Evolutionary conservation across 1,139 yeast genomes (phyloP), one percentile per base, ranked within the genome.

Genomic region (Yamadazyma membranifaciens): DNA sequence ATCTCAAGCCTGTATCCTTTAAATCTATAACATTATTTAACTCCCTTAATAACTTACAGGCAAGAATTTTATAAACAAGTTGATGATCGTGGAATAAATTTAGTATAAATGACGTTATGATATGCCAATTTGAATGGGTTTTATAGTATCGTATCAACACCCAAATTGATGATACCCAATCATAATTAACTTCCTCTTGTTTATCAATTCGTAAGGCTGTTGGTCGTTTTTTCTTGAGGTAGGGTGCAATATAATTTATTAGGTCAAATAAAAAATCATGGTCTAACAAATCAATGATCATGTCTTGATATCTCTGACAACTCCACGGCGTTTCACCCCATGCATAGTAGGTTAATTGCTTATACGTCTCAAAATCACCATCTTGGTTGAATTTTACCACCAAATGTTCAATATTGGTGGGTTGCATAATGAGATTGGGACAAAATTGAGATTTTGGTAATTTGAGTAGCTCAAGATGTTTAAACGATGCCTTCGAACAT

Each of bases 31-130:
- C 38, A 1, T 49, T 43, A 4, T 65, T 45, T 3, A 73, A 45
- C 7, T 50, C 27, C 2, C 42, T 44, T 3, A 71, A 51, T 2
- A 78, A 48, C 15, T 52, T 49, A 39, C 73, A 68, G 10, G 80
- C 81, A 41, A 67, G 68, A 0, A 61, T 50, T 46, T 80, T 78
- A 39, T 69, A 59, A 6, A 48, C 46, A 0, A 75, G 65, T 17
- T 75, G 78, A 39, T 70, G 69, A 44, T 76, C 78, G 49, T 80
- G 84, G 15, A 78, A 54, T 9, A 78, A 55, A 44, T 77, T 77
- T 17, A 81, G 55, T 4, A 67, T 59, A 9, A 79, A 69, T 1
- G 85, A 78, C 0, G 80, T 60, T 1, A 78, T 45, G 5, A 75
- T 43, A 24, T 74, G 60, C 79, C 81, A 76, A 40, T 65, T 46